A percentile compares a stretch with the other conserved stretches of the same genome.
These are phyloP conservation scores for Aspergillus hortae DNA, from an alignment of 2,329 filamentous ascomycete species.

Conservation along the genomic window DNA sequence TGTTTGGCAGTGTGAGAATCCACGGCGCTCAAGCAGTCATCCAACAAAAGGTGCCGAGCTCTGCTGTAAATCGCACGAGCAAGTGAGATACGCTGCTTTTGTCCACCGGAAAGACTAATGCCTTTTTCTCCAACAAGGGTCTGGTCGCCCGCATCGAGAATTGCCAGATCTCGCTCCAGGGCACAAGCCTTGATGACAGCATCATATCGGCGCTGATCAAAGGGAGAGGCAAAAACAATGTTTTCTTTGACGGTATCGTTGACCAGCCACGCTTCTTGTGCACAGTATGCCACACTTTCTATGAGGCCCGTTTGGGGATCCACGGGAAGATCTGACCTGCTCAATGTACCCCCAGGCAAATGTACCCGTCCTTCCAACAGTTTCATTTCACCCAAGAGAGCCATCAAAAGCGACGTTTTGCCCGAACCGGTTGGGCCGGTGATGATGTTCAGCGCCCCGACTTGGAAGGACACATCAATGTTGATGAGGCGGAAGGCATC, in stretches of 20 bases:
- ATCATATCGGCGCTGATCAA: constrained; percentile 77
- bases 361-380: constrained; percentile 74
- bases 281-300: constrained; percentile 92
- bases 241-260: constrained; percentile 96
- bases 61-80: constrained; percentile 97
- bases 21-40: constrained; percentile 94
- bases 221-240: constrained; percentile 82
- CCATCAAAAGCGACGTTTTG: constrained; percentile 95
- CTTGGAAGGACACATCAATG: constrained; percentile 74
- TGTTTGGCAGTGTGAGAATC: constrained; percentile 97
- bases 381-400: constrained; percentile 93
- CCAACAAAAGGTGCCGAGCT: constrained; percentile 82
- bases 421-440: constrained; percentile 90
- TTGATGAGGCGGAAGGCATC: constrained; percentile 80
- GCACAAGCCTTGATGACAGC: constrained; percentile 89
- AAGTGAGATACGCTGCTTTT: constrained; percentile 95
- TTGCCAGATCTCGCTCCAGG: constrained; percentile 83
- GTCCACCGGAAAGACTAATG: constrained; percentile 91
- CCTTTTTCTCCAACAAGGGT: constrained; percentile 96
- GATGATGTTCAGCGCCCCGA: constrained; percentile 87
- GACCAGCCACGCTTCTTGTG: constrained; percentile 93
- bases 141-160: constrained; percentile 87
- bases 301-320: constrained; percentile 82
- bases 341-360: constrained; percentile 76
- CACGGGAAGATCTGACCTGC: constrained; percentile 73